These are phyloP conservation scores for Suillus lakei DNA, from an alignment of 768 basidiomycete genomes.

Conservation along the genomic window DNA sequence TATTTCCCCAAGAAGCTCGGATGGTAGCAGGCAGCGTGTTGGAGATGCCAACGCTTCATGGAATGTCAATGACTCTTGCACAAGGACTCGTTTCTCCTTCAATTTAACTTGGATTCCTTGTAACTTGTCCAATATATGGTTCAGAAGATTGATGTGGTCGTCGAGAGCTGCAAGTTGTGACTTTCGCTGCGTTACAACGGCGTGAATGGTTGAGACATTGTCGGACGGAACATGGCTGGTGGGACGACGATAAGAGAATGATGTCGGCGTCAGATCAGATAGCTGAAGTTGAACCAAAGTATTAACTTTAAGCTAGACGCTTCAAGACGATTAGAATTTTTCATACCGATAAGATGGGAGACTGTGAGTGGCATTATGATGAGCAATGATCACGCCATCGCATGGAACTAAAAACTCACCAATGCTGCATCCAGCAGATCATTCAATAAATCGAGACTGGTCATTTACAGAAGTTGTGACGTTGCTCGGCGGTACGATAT, in stretches of 20 bases:
- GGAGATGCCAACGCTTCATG: conserved; percentile 30
- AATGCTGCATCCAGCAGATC: conserved; percentile 25
- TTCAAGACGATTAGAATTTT: not conserved
- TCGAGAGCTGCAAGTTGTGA: conserved; percentile 25
- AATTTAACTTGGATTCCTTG: conserved; percentile 20
- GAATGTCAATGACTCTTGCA: conserved; percentile 26
- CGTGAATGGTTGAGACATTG: conserved; percentile 22
- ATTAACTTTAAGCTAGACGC: not conserved
- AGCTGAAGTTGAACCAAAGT: conserved; percentile 11
- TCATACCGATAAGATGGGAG: conserved; percentile 25
- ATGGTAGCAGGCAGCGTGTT: conserved; percentile 26
- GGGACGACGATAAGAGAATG: conserved; percentile 16
- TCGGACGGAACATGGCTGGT: conserved; percentile 18
- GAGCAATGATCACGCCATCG: conserved; percentile 41
- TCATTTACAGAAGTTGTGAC: not conserved
- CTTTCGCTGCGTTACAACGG: conserved; percentile 23
- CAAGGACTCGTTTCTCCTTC: conserved; percentile 19
- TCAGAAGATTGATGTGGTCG: conserved; percentile 23
- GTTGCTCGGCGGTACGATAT: not conserved
- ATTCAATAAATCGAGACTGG: conserved; percentile 16
- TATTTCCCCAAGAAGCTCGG: conserved; percentile 34
- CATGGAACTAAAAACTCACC: conserved; percentile 22
- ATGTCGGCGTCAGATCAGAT: conserved; percentile 23
- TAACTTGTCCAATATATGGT: conserved; percentile 24
- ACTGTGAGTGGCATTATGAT: conserved; percentile 15